Evolutionary conservation across 495 filamentous ascomycete genomes (phyloP), one percentile per base, ranked within the genome.

Genomic region (Podospora pseudocomata): DNA sequence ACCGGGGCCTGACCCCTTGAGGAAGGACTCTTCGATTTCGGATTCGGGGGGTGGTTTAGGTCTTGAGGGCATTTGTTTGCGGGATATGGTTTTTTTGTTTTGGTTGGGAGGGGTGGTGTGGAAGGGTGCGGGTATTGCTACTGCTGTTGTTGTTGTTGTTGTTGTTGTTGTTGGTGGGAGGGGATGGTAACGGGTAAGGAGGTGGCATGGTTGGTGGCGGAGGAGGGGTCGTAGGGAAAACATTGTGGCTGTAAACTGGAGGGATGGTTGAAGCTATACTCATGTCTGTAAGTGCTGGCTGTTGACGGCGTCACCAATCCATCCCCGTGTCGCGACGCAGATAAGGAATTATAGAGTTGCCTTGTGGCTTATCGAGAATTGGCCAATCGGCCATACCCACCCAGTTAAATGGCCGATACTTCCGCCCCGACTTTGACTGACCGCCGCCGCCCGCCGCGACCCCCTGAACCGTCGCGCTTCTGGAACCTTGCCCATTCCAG

Each of bases 1-100:
- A 60, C 95, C 95, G 1, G 95, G 95, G 13, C 95, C 95, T 73
- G 87, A 91, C 74, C 95, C 95, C 76, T 93, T 96, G 28, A 99
- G 85, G 80, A 95, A 99, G 58, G 85, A 85, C 71, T 97, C 90
- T 49, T 87, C 86, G 67, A 98, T 86, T 62, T 97, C 92, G 32
- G 83, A 81, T 70, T 97, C 94, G 15, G 87, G 80, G 69, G 96
- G 82, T 1, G 80, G 82, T 71, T 87, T 88, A 19, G 90, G 86
- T 0, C 92, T 90, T 15, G 91, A 87, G 0, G 95, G 94, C 67
- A 97, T 81, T 58, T 80, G 75, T 28, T 28, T 63, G 4, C 30
- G 27, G 27, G 61, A 63, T 30, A 58, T 9, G 55, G 55, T 58
- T 58, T 58, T 19, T 6, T 73, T 74, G 9, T 68, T 63, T 7